Base-by-base conservation (phyloP, 768 basidiomycete species). In the Boletus rubescentipes region DNA sequence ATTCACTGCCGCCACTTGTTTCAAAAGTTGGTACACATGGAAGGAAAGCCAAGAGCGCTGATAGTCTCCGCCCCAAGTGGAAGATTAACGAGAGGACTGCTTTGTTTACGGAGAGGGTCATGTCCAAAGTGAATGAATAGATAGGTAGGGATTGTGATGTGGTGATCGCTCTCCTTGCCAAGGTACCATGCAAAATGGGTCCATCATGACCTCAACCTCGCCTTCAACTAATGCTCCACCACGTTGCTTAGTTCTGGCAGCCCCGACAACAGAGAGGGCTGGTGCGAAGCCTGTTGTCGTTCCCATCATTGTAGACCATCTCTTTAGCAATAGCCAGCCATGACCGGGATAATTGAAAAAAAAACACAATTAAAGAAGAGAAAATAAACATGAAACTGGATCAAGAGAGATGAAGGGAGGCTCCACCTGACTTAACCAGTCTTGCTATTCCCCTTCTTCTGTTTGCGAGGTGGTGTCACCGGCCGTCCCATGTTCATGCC, bases 391-490 rank as follows among this genome's bases (percentile, higher is more conserved):
- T 12, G 60, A 43, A 49, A 50, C 56, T 52, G 65, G 59, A 49
- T 45, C 60, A 66, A 67, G 62, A 58, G 55, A 62, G 69, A 70
- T 61, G 59, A 61, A 57, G 50, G 30, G 49, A 36, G 8, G 62
- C 58, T 60, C 64, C 60, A 60, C 57, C 68, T 60, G 50, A 56
- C 69, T 73, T 35, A 75, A 55, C 73, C 72, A 68, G 76, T 82
- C 80, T 90, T 91, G 77, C 77, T 84, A 64, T 89, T 91, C 80
- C 93, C 93, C 85, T 95, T 95, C 89, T 94, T 96, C 76, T 87
- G 86, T 81, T 96, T 97, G 74, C 95, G 91, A 57, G 95, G 95
- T 58, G 94, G 94, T 60, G 95, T 98, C 63, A 95, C 89, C 6
- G 90, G 92, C 61, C 92, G 82, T 23, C 87, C 88, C 79, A 87